phyloP scores from a whole-genome alignment of 2,329 filamentous ascomycete species.

The Rasamsonia emersonii region DNA sequence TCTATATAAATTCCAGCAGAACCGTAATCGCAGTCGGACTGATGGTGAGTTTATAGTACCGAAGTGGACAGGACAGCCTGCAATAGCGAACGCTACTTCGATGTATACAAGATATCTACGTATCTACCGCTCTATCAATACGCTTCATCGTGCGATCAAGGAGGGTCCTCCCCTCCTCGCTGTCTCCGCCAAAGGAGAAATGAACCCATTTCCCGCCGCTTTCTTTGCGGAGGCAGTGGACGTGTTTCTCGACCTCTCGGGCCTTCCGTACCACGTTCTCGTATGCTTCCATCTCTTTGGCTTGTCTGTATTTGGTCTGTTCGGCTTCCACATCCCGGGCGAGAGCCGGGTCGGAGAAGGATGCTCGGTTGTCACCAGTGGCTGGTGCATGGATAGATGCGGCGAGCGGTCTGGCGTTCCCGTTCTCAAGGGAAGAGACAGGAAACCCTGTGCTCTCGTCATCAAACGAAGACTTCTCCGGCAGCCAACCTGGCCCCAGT shows the following conservation, averaged over 20 bases:
- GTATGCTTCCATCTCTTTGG: constrained; percentile 24
- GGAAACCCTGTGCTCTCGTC: not conserved
- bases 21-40: no score
- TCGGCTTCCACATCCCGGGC: constrained; percentile 26
- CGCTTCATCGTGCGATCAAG: constrained; percentile 1
- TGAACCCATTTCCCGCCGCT: constrained; percentile 33
- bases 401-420: constrained; percentile 10
- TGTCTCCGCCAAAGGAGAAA: constrained; percentile 20
- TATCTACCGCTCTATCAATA: constrained; percentile 2
- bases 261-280: constrained; percentile 19
- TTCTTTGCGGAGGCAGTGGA: constrained; percentile 22
- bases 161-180: constrained; percentile 3
- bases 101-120: not conserved
- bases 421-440: not conserved
- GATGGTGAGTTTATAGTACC: no score
- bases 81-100: no score
- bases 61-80: no score
- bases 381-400: constrained; percentile 18
- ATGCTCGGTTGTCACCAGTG: not conserved
- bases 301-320: constrained; percentile 20
- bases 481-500: constrained; percentile 34
- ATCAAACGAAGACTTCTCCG: constrained; percentile 12
- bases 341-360: constrained; percentile 6
- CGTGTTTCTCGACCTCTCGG: constrained; percentile 21
- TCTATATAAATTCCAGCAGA: constrained; percentile 3